Evolutionary conservation across 2,329 filamentous ascomycete genomes (phyloP).

Genomic region (Botrytis pseudocinerea): DNA sequence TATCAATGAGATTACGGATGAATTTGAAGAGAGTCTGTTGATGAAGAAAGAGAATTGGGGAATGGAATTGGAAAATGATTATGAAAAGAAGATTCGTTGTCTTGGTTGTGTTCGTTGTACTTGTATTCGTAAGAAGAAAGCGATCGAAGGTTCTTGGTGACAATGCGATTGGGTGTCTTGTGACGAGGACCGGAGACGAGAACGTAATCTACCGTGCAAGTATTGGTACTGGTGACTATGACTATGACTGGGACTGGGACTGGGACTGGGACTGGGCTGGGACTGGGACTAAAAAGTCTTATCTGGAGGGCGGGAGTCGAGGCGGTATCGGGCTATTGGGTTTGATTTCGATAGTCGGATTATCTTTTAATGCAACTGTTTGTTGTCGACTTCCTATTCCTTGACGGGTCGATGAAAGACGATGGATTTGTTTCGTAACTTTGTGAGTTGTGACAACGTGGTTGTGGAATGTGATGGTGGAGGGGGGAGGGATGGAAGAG

Average conservation of each 20-base stretch:
- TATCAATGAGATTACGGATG: background rate
- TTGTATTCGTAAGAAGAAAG: conserved; percentile 17
- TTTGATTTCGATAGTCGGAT: conserved; percentile 12
- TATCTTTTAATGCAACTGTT: conserved; percentile 21
- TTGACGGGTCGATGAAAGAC: background rate
- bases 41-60: no score
- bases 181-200: conserved; percentile 24
- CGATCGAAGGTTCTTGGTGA: conserved; percentile 15
- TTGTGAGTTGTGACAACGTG: background rate
- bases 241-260: background rate
- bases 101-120: conserved; percentile 19
- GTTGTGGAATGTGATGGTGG: background rate
- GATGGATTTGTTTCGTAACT: background rate
- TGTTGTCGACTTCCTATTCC: conserved; percentile 21
- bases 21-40: background rate
- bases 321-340: conserved; percentile 20
- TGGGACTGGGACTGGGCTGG: background rate
- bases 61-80: background rate
- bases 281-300: conserved; percentile 10
- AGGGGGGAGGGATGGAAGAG: background rate
- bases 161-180: conserved; percentile 21
- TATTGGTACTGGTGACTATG: background rate
- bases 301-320: conserved; percentile 16
- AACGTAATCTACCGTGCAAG: background rate
- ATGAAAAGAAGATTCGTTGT: background rate